Evolutionary conservation across 768 basidiomycete genomes (phyloP).

Genomic region (Hydnomerulius pinastri): DNA sequence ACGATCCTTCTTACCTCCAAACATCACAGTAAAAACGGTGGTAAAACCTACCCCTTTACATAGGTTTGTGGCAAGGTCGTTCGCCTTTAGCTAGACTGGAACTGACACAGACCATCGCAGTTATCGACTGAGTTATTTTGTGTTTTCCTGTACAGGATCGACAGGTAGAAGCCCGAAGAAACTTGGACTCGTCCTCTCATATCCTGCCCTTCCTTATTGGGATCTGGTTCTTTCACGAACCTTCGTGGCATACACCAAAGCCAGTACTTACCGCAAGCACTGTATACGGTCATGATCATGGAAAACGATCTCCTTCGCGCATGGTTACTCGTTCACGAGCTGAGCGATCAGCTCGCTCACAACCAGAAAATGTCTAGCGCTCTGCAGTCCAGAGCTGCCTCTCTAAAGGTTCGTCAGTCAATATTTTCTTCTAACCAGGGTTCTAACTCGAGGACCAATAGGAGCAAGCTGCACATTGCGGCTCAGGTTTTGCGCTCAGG

Average conservation of each 20-base stretch:
- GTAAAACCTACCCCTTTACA: background rate
- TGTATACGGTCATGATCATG: constrained; percentile 41
- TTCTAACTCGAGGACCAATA: constrained; percentile 30
- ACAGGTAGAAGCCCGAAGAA: background rate
- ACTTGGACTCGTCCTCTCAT: background rate
- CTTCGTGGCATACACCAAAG: constrained; percentile 13
- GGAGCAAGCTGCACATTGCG: constrained; percentile 74
- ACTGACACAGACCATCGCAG: background rate
- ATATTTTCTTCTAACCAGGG: constrained; percentile 2
- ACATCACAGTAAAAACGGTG: background rate
- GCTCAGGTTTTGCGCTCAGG: constrained; percentile 75
- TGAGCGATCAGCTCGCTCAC: constrained; percentile 78
- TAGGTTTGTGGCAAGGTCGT: background rate
- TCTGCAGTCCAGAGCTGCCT: constrained; percentile 66
- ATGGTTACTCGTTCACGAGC: constrained; percentile 79
- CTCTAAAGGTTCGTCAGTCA: constrained; percentile 64
- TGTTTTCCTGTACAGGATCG: background rate
- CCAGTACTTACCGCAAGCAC: background rate
- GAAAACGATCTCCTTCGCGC: constrained; percentile 73
- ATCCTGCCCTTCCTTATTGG: constrained; percentile 5
- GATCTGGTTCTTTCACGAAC: background rate
- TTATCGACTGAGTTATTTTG: background rate
- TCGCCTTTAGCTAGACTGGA: background rate
- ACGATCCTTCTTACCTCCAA: constrained; percentile 9
- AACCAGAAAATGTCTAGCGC: constrained; percentile 76